Conservation (phyloP, 805 yeast species). For the Kazachstania bromeliacearum region DNA sequence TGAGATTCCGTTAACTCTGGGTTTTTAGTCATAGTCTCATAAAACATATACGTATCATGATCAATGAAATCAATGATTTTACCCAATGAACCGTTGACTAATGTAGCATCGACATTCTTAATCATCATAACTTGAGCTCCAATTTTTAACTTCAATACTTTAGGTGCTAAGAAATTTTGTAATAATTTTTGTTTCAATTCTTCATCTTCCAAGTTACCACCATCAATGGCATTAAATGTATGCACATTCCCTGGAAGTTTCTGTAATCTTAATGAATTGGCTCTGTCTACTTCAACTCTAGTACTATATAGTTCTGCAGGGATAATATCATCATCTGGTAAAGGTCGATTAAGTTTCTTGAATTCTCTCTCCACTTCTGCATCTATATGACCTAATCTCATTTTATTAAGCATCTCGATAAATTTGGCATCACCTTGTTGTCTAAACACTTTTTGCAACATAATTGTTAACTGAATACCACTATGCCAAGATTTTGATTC, state of each 20-base stretch:
- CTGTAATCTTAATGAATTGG: slow-evolving; percentile 44
- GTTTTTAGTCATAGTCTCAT: slow-evolving; percentile 16
- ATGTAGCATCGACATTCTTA: slow-evolving; percentile 59
- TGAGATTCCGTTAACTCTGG: neutral
- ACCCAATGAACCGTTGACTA: slow-evolving; percentile 75
- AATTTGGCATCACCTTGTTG: slow-evolving; percentile 66
- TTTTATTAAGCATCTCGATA: slow-evolving; percentile 64
- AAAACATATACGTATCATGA: slow-evolving; percentile 39
- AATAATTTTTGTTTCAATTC: slow-evolving; percentile 38
- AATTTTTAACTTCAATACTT: slow-evolving; percentile 44
- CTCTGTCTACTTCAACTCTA: slow-evolving; percentile 58
- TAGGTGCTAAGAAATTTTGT: slow-evolving; percentile 55
- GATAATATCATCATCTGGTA: slow-evolving; percentile 49
- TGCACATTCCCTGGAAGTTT: slow-evolving; percentile 37
- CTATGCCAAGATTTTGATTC: slow-evolving; percentile 62
- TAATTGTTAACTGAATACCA: slow-evolving; percentile 54
- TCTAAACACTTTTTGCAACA: slow-evolving; percentile 72
- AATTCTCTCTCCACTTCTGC: slow-evolving; percentile 42
- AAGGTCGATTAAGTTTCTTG: slow-evolving; percentile 40
- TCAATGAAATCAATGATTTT: slow-evolving; percentile 52
- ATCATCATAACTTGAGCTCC: slow-evolving; percentile 81
- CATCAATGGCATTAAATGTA: slow-evolving; percentile 44
- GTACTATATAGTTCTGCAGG: slow-evolving; percentile 74
- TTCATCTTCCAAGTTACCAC: slow-evolving; percentile 38
- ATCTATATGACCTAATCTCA: slow-evolving; percentile 55